Evolutionary conservation across 495 filamentous ascomycete species (phyloP).

Genomic region (Darksidea phi): DNA sequence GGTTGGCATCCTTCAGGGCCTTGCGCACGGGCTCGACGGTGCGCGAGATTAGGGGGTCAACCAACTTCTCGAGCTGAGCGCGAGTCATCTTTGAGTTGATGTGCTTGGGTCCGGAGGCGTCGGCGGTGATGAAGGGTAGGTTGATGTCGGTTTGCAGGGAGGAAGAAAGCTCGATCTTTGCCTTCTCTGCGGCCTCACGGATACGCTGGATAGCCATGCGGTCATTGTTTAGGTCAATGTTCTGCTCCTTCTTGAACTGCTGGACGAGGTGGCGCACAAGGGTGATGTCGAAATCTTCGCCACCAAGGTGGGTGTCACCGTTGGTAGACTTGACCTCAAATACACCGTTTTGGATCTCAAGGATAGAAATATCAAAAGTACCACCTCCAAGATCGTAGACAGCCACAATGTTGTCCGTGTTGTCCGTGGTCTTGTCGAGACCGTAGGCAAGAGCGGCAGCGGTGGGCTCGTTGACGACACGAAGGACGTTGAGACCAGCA

Average conservation of each 20-base stretch:
- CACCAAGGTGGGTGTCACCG: constrained; percentile 95
- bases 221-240: constrained; percentile 86
- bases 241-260: constrained; percentile 94
- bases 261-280: constrained; percentile 93
- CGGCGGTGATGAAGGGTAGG: constrained; percentile 97
- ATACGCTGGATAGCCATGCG: constrained; percentile 99
- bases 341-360: constrained; percentile 96
- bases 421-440: constrained; percentile 88
- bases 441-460: constrained; percentile 94
- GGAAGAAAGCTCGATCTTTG: constrained; percentile 98
- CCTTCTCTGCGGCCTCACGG: constrained; percentile 99
- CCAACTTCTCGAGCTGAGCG: constrained; percentile 85
- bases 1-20: constrained; percentile 93
- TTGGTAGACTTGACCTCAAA: constrained; percentile 99
- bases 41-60: constrained; percentile 83
- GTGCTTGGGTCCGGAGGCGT: constrained; percentile 91
- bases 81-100: constrained; percentile 95
- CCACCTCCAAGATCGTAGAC: constrained; percentile 98
- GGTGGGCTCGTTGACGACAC: constrained; percentile 96
- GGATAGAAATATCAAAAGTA: constrained; percentile 97
- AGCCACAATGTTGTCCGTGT: constrained; percentile 81
- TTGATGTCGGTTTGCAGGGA: constrained; percentile 97
- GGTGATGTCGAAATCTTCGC: constrained; percentile 96
- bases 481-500: constrained; percentile 89
- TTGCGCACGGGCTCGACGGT: constrained; percentile 94